These are phyloP conservation scores for Podaxis carcinomalis DNA, from an alignment of 768 basidiomycete species.

Conservation along the genomic window DNA sequence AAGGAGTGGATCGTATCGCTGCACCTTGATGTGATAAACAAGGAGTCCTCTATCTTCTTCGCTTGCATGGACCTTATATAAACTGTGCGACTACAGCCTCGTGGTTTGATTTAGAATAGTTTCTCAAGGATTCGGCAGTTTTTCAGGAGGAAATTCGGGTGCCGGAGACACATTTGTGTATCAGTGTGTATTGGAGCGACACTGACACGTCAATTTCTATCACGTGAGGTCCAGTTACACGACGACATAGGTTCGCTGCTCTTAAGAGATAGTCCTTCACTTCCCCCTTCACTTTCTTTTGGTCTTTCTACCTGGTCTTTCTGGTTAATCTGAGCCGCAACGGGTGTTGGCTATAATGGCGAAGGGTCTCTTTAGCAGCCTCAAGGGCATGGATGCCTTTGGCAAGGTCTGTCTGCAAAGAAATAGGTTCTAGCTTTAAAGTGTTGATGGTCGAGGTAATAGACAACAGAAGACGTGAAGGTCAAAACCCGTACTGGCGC, in stretches of 20 bases:
- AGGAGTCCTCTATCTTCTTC: slow-evolving; percentile 2
- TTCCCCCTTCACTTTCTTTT: slow-evolving; percentile 21
- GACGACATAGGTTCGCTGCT: slow-evolving; percentile 4
- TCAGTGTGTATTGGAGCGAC: slow-evolving; percentile 9
- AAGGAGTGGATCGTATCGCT: slow-evolving; percentile 68
- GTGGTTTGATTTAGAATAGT: not conserved
- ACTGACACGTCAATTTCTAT: slow-evolving; percentile 34
- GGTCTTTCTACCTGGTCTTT: slow-evolving; percentile 10
- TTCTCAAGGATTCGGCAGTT: not conserved
- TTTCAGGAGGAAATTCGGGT: slow-evolving; percentile 26
- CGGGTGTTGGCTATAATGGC: slow-evolving; percentile 53
- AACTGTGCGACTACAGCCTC: not conserved
- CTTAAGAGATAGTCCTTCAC: slow-evolving; percentile 8
- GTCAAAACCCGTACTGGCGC: slow-evolving; percentile 96
- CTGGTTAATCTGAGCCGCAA: slow-evolving; percentile 18
- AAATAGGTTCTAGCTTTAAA: not conserved
- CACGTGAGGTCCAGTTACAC: slow-evolving; percentile 22
- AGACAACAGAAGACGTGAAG: slow-evolving; percentile 99
- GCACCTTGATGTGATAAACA: slow-evolving; percentile 29
- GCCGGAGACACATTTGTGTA: not conserved
- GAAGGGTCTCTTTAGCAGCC: slow-evolving; percentile 67
- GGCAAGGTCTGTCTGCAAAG: slow-evolving; percentile 70
- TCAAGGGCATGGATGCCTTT: slow-evolving; percentile 97
- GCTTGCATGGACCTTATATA: slow-evolving; percentile 6
- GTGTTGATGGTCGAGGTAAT: slow-evolving; percentile 15